Base-by-base conservation (phyloP, 2,329 filamentous ascomycete genomes). In the Beauveria australis region DNA sequence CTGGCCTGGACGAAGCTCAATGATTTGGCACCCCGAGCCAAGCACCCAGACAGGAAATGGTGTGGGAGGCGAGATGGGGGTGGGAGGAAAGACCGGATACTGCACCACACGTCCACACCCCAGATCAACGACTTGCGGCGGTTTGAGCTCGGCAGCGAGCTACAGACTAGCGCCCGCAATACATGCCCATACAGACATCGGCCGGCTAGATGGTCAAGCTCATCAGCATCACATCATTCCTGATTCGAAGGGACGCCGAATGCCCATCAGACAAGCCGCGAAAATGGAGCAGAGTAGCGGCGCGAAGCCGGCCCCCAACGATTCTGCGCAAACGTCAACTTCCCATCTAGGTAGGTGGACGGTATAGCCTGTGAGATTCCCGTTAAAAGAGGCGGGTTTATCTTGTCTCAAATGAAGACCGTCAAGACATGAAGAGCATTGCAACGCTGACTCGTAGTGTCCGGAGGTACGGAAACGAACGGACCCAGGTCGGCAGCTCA, bases 61-160 rank as follows among this genome's bases (percentile, higher is more conserved):
- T 61, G 60, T 61, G 60, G 53, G 28, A 61, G 46, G 59, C 28
- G 47, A 37, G 30, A 49, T 26, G 43, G 59, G 53, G 46, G 59
- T 51, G 60, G 53, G 40, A 61, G 46, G 16, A 52, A 33, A 53
- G 30, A 41, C 28, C 43, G 58, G 58, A 60, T 53, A 26, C 49
- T 59, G 57, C 41, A 59, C 48, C 48, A 51, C 48, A 53, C 57
- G 14, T 37, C 12, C 48, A 12, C 49, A 37, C 18, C 48, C 56
- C 46, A 51, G 44, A 26, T 49, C 22, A n/a, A 24, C 48, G 57
- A 52, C 37, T 37, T 44, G 57, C 46, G 37, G 37, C 41, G n/a
- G 18, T 52, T 57, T 51, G 53, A 46, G 48, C 49, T 52, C 26
- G 40, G 37, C 40, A 59, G 33, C 40, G 28, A 49, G 48, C 49